Evolutionary conservation across 257 asterid genomes (phyloP).

Genomic region (Solanum etuberosum): DNA sequence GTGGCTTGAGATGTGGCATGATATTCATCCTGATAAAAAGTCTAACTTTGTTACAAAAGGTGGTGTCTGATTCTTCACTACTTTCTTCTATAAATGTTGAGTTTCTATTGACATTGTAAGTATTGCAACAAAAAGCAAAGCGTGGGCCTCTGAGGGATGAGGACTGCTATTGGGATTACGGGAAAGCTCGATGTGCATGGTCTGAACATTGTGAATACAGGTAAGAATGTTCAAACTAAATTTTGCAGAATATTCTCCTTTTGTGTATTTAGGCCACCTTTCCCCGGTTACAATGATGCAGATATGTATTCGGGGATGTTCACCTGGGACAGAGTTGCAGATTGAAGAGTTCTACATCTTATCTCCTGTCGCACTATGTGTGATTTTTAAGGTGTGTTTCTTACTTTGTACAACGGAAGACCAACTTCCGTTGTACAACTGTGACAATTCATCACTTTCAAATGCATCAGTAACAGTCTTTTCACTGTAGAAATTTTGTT

Average conservation of each 20-base stretch:
- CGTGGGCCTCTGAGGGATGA: conserved; percentile 97
- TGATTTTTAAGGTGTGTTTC: conserved; percentile 13
- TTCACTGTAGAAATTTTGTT: background rate
- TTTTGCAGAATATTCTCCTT: background rate
- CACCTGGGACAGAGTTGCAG: conserved; percentile 99
- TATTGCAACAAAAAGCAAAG: conserved; percentile 31
- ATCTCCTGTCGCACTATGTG: conserved; percentile 62
- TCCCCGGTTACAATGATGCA: conserved; percentile 18
- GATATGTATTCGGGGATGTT: conserved; percentile 88
- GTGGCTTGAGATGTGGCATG: conserved; percentile 99
- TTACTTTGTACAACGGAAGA: background rate
- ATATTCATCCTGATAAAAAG: conserved; percentile 78
- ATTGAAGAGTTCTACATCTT: conserved; percentile 64
- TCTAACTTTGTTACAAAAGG: conserved; percentile 86
- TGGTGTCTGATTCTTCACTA: conserved; percentile 3
- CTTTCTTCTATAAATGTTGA: background rate
- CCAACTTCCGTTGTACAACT: background rate
- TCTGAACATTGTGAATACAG: conserved; percentile 93
- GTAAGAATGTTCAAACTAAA: conserved; percentile 17
- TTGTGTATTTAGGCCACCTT: background rate
- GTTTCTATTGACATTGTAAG: background rate
- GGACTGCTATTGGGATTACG: conserved; percentile 99
- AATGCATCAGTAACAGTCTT: background rate
- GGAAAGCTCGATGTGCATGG: conserved; percentile 98
- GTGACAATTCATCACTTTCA: background rate